Percentiles rank a stretch among this genome's conserved stretches.
These are phyloP conservation scores for Tricholoma terreum DNA, from an alignment of 768 basidiomycete genomes.

Conservation along the genomic window DNA sequence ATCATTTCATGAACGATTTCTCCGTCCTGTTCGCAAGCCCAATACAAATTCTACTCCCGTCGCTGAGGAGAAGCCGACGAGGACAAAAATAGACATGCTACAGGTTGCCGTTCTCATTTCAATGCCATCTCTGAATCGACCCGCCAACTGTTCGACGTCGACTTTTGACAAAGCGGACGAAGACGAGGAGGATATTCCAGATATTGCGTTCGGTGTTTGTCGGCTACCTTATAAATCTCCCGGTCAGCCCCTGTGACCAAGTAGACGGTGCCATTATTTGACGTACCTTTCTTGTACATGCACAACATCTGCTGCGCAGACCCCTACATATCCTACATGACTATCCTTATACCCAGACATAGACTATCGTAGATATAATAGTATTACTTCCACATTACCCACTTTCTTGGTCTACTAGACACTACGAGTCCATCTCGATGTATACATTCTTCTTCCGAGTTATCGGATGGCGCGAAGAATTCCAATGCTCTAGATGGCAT, in stretches of 20 bases:
- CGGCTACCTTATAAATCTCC: slow-evolving; percentile 30
- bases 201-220: slow-evolving; percentile 48
- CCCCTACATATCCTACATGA: slow-evolving; percentile 2
- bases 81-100: slow-evolving; percentile 33
- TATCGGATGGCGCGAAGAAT: too few relatives aligned
- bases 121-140: slow-evolving; percentile 45
- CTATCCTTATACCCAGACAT: slow-evolving; percentile 1
- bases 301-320: not conserved
- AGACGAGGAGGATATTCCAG: slow-evolving; percentile 40
- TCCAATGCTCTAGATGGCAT: too few relatives aligned
- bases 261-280: not conserved
- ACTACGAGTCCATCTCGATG: too few relatives aligned
- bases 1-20: slow-evolving; percentile 2
- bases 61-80: slow-evolving; percentile 2
- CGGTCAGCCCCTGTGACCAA: slow-evolving; percentile 3
- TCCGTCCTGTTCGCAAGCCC: slow-evolving; percentile 4
- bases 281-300: slow-evolving; percentile 4
- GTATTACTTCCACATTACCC: not conserved
- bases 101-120: slow-evolving; percentile 56
- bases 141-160: slow-evolving; percentile 16
- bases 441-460: too few relatives aligned
- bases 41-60: slow-evolving; percentile 3
- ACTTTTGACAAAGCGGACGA: slow-evolving; percentile 13
- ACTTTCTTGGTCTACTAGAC: not conserved
- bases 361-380: not conserved